These are phyloP conservation scores for Stachybotrys chlorohalonatus DNA, from an alignment of 2,329 filamentous ascomycete species.

Conservation along the genomic window DNA sequence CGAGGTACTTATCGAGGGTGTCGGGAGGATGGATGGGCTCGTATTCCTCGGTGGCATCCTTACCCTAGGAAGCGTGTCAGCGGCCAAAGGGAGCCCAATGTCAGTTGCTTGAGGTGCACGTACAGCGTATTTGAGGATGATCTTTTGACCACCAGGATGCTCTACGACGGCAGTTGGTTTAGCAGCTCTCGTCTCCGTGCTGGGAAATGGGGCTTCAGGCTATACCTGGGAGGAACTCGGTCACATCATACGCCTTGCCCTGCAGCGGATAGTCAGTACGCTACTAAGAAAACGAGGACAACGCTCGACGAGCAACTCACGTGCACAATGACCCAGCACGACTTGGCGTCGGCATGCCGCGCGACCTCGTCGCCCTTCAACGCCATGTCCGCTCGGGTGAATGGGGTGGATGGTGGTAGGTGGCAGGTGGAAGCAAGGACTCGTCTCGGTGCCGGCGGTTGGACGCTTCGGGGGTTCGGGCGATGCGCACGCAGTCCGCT, in stretches of 20 bases:
- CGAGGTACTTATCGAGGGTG: slow-evolving; percentile 77
- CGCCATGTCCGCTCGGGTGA: slow-evolving; percentile 19
- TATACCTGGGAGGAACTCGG: slow-evolving; percentile 71
- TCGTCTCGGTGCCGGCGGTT: background rate
- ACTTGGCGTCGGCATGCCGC: slow-evolving; percentile 71
- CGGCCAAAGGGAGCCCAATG: background rate
- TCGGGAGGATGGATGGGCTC: slow-evolving; percentile 84
- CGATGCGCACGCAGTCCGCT: too few species aligned
- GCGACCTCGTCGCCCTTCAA: slow-evolving; percentile 45
- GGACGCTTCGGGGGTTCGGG: background rate
- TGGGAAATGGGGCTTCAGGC: slow-evolving; percentile 2
- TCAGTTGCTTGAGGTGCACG: slow-evolving; percentile 9
- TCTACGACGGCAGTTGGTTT: slow-evolving; percentile 34
- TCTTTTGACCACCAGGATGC: slow-evolving; percentile 81
- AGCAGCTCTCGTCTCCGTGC: background rate
- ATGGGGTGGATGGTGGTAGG: too few species aligned
- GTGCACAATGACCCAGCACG: slow-evolving; percentile 88
- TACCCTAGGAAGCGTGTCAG: slow-evolving; percentile 43
- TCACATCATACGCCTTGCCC: slow-evolving; percentile 82
- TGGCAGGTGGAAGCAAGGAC: background rate
- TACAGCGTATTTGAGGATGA: slow-evolving; percentile 90
- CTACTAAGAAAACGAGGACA: background rate
- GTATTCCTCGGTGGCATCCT: slow-evolving; percentile 87
- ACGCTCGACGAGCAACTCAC: slow-evolving; percentile 28
- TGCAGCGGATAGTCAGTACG: slow-evolving; percentile 15